These are phyloP conservation scores for Dothiorella sarmentorum DNA, from an alignment of 2,329 filamentous ascomycete species.

Conservation along the genomic window DNA sequence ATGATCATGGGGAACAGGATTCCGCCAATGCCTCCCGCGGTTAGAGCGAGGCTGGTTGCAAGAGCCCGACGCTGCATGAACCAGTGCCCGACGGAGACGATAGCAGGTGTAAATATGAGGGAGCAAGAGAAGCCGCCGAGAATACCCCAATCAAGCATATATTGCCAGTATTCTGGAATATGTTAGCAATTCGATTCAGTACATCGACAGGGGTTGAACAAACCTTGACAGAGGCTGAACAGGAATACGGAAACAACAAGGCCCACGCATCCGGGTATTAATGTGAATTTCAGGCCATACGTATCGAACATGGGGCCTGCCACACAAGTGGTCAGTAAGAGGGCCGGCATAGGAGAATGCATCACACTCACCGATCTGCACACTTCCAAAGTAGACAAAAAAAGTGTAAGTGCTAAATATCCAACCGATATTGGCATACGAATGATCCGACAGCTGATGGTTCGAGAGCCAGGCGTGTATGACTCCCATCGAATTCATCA, in stretches of 20 bases:
- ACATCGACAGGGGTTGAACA: background rate
- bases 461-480: conserved; percentile 39
- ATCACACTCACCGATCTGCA: conserved; percentile 29
- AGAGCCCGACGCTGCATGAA: conserved; percentile 37
- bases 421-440: conserved; percentile 39
- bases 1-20: conserved; percentile 37
- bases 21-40: conserved; percentile 34
- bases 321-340: background rate
- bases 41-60: conserved; percentile 40
- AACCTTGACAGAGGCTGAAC: conserved; percentile 30
- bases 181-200: background rate
- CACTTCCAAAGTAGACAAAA: conserved; percentile 36
- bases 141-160: conserved; percentile 40
- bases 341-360: background rate
- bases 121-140: conserved; percentile 39
- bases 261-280: conserved; percentile 32
- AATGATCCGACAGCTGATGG: conserved; percentile 36
- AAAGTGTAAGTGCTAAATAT: conserved; percentile 42
- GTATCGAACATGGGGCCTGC: conserved; percentile 39
- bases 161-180: conserved; percentile 39
- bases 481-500: conserved; percentile 40
- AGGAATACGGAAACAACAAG: conserved; percentile 30
- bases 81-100: conserved; percentile 39
- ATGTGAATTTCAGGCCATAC: conserved; percentile 30
- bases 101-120: conserved; percentile 36